Evolutionary conservation across 441 rosid species (phyloP).

Genomic region (Bocquillonia castaneifolia): DNA sequence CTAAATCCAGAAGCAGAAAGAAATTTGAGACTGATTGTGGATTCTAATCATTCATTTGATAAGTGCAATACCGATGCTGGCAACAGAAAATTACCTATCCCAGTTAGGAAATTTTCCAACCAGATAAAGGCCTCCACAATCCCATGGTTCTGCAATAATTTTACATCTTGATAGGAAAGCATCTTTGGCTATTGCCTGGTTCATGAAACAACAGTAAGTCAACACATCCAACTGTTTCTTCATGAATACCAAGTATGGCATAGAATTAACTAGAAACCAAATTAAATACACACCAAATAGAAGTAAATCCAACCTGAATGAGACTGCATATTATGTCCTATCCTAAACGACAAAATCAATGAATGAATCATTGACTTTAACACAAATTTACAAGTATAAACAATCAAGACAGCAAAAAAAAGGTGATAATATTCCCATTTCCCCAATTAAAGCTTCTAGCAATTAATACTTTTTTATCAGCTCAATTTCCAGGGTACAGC

Average conservation of each 20-base stretch:
- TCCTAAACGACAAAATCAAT: background rate
- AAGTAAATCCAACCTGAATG: background rate
- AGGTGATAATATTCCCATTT: background rate
- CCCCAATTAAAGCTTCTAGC: background rate
- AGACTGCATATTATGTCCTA: background rate
- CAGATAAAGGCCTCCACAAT: conserved; percentile 92
- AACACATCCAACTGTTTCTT: conserved; percentile 7
- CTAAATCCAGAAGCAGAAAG: background rate
- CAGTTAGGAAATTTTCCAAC: conserved; percentile 93
- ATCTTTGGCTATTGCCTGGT: conserved; percentile 87
- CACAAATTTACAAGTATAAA: too few relatives aligned
- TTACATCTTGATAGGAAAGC: conserved; percentile 73
- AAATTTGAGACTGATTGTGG: background rate
- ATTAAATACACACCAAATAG: background rate
- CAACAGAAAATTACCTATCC: conserved; percentile 58
- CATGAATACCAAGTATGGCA: background rate
- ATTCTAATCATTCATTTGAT: background rate
- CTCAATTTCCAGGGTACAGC: background rate
- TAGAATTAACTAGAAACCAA: conserved; percentile 8
- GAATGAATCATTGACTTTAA: background rate
- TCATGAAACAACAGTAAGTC: conserved; percentile 22
- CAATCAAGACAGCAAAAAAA: background rate
- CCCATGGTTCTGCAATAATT: conserved; percentile 96
- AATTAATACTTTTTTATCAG: background rate
- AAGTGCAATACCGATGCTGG: background rate